Base-by-base conservation (phyloP, 2,329 filamentous ascomycete species). In the Malbranchea zuffiana region DNA sequence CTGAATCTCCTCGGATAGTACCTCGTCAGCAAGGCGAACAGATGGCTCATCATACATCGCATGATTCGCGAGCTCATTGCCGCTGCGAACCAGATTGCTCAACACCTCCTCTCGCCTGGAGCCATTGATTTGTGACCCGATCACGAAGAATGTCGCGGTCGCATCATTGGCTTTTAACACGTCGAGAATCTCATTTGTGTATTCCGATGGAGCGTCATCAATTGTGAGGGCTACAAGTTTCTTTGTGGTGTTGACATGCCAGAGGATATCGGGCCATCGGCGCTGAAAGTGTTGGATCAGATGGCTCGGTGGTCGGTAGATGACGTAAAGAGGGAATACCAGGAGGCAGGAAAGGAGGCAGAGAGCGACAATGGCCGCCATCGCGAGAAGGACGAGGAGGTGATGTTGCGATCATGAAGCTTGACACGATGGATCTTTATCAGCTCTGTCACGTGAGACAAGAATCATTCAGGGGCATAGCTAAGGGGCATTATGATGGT, bases 41-140 rank as follows among this genome's bases (percentile, higher is more conserved):
- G 78, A 80, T 0, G 84, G 76, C 63, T 90, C 83, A 59, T 94
- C 86, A 55, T 77, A 73, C 83, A 90, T 87, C 6, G 82, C 86
- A 59, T 94, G 86, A 60, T 94, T 94, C 16, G 74, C 86, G 3
- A 94, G 66, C 63, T 86, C 81, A 55, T 81, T 74, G 15, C 77
- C 78, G 32, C 61, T 64, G 24, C 64, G 62, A n/a, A 82, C 65
- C 1, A 82, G 62, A 25, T 72, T 64, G 28, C 67, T 59, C 20
- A 85, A 64, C 3, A 69, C 57, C 4, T 64, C 61, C 15, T 39
- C 32, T 4, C 24, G 36, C n/a, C n/a, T n/a, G 5, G 12, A 20
- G 1, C 70, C 73, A 0, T 65, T 47, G 6, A 84, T 76, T 61
- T 94, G 85, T 2, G 71, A 71, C 6, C 86, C 86, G 49, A 94